Base-by-base conservation (phyloP, 192 early-diverging fungal genomes). In the Spinellus fusiger region DNA sequence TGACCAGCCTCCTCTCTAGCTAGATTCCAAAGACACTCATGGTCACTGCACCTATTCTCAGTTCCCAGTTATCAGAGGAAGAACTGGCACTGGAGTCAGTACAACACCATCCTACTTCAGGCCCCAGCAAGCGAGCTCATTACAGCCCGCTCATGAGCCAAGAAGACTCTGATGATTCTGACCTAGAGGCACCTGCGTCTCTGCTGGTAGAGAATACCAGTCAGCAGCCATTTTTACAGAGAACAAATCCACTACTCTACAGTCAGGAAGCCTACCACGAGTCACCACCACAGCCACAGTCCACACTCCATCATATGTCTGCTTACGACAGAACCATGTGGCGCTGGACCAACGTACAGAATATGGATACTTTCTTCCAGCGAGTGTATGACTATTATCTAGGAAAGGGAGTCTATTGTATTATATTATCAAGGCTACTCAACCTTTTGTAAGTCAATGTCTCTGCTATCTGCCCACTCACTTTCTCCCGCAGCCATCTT, bases 371-470 rank as follows among this genome's bases (percentile, higher is more conserved):
- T 35, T 93, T 96, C 60, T 81, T 90, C 54, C 73, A 81, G 34
- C 66, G 66, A 33, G 85, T 96, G 18, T 98, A 99, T 64, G 59
- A 79, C 10, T 98, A 97, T 73, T 98, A 89, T 62, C 75, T 73
- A 1, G 93, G 94, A 46, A 94, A 95, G 65, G 97, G 97, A 9
- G 76, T 91, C 48, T 79, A 83, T 58, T 88, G 84, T 35, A 92
- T 98, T 16, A 64, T 98, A 18, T 70, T 99, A 15, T 76, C 83
- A 22, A 74, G 89, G 31, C 60, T 87, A 6, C 70, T 92, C 35
- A 92, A 94, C 62, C 75, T 98, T 51, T 60, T 94, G 84, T 88
- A 78, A 78, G 84, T 83, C 38, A n/a, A 50, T 52, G 50, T 34
- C 26, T 48, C 20, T 40, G 33, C 27, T 31, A 40, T 74, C 25